Evolutionary conservation across 495 filamentous ascomycete genomes (phyloP).

Genomic region (Hypoxylon cercidicola): DNA sequence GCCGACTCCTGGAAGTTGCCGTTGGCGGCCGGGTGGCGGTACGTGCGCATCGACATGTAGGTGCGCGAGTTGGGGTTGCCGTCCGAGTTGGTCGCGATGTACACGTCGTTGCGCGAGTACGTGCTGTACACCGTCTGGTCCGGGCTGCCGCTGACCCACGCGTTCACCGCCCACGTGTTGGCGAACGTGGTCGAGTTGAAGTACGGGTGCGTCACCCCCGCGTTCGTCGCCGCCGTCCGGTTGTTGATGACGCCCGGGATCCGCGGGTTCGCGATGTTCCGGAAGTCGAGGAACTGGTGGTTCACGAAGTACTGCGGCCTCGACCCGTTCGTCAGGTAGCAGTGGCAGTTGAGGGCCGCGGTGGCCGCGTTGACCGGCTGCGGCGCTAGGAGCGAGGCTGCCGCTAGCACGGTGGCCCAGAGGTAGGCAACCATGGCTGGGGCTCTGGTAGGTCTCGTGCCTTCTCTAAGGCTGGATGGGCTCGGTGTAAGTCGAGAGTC

Average conservation of each 20-base stretch:
- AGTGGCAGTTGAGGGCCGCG: slow-evolving; percentile 50
- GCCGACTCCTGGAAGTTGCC: slow-evolving; percentile 56
- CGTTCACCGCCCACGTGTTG: slow-evolving; percentile 68
- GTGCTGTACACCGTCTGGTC: slow-evolving; percentile 61
- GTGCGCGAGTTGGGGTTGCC: slow-evolving; percentile 49
- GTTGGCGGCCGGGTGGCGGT: slow-evolving; percentile 51
- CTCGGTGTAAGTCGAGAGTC: background rate
- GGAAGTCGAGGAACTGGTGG: slow-evolving; percentile 77
- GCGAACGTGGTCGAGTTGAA: slow-evolving; percentile 53
- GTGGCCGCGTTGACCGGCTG: no score
- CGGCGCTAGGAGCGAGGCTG: background rate
- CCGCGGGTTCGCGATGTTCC: slow-evolving; percentile 55
- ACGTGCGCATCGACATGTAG: slow-evolving; percentile 62
- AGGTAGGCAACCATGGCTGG: slow-evolving; percentile 23
- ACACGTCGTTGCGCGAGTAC: slow-evolving; percentile 74
- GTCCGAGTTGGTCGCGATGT: slow-evolving; percentile 60
- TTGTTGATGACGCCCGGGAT: slow-evolving; percentile 51
- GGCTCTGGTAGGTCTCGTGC: slow-evolving; percentile 5
- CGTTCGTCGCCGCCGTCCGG: slow-evolving; percentile 39
- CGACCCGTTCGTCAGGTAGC: slow-evolving; percentile 58
- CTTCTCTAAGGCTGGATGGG: background rate
- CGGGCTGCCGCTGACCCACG: slow-evolving; percentile 62
- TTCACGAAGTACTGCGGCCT: slow-evolving; percentile 65
- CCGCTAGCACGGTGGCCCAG: slow-evolving; percentile 9
- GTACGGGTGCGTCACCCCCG: slow-evolving; percentile 50